These are phyloP conservation scores for Fraxinus pennsylvanica DNA, from an alignment of 257 asterid species.

Conservation along the genomic window DNA sequence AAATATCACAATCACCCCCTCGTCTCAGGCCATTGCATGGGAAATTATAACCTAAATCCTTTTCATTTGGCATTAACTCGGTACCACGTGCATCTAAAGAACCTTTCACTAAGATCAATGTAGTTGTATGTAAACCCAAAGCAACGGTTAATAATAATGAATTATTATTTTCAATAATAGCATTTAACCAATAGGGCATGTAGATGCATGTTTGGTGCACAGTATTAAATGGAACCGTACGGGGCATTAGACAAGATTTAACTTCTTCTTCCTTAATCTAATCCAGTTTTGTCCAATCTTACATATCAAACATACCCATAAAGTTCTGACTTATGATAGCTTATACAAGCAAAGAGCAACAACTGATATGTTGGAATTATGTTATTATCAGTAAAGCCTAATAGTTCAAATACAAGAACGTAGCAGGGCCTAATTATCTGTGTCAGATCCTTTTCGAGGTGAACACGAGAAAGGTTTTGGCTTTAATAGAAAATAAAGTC, in stretches of 20 bases:
- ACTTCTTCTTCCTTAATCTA: neutral
- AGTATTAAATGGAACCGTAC: neutral
- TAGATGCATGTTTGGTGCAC: neutral
- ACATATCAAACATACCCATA: neutral
- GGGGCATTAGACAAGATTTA: neutral
- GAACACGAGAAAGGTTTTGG: neutral
- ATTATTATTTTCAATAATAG: conserved; percentile 11
- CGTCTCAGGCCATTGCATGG: neutral
- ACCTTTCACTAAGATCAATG: neutral
- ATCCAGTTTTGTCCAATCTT: neutral
- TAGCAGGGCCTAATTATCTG: neutral
- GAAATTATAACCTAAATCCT: neutral
- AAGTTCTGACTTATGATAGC: neutral
- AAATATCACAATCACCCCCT: neutral
- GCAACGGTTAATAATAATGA: conserved; percentile 20
- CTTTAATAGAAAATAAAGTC: neutral
- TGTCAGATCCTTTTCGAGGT: neutral
- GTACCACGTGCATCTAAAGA: neutral
- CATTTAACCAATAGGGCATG: conserved; percentile 20
- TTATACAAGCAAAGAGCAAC: neutral
- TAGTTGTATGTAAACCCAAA: neutral
- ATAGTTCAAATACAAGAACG: neutral
- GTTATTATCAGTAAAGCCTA: neutral
- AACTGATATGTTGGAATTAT: neutral
- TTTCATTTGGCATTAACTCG: neutral